Percentiles rank a stretch among this genome's conserved stretches.
These are phyloP conservation scores for Crithidia mellificae DNA, from an alignment of 208 protist species.

Conservation along the genomic window DNA sequence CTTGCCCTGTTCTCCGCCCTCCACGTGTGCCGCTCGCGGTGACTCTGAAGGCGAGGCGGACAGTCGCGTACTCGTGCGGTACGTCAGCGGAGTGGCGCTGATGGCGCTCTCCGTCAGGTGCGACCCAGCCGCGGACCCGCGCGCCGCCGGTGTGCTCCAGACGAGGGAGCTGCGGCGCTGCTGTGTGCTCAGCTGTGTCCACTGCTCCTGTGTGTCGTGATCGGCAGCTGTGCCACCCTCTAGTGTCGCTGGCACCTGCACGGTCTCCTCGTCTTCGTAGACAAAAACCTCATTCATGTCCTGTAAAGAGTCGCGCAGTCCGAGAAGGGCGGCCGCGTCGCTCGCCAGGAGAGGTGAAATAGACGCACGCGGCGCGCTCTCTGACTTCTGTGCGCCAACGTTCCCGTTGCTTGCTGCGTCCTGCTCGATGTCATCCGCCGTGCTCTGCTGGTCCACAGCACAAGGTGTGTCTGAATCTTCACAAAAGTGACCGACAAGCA, in stretches of 20 bases:
- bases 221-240: background rate
- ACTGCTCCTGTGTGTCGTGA: background rate
- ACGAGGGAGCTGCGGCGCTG: conserved; percentile 33
- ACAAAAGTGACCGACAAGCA: background rate
- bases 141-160: conserved; percentile 29
- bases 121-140: conserved; percentile 9
- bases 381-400: background rate
- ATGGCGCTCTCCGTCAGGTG: conserved; percentile 14
- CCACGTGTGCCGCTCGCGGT: background rate
- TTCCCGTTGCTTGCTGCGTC: background rate
- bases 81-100: conserved; percentile 25
- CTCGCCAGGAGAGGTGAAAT: background rate
- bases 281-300: conserved; percentile 56
- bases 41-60: conserved; percentile 10
- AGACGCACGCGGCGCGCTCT: background rate
- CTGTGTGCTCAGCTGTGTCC: background rate
- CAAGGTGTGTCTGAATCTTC: no score
- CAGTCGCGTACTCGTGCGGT: conserved; percentile 26
- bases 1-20: background rate
- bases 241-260: background rate
- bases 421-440: no score
- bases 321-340: background rate
- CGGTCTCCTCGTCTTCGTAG: conserved; percentile 54
- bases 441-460: no score
- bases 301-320: conserved; percentile 31